These are phyloP conservation scores for Boletus coccyginus DNA, from an alignment of 768 basidiomycete species.

Conservation along the genomic window DNA sequence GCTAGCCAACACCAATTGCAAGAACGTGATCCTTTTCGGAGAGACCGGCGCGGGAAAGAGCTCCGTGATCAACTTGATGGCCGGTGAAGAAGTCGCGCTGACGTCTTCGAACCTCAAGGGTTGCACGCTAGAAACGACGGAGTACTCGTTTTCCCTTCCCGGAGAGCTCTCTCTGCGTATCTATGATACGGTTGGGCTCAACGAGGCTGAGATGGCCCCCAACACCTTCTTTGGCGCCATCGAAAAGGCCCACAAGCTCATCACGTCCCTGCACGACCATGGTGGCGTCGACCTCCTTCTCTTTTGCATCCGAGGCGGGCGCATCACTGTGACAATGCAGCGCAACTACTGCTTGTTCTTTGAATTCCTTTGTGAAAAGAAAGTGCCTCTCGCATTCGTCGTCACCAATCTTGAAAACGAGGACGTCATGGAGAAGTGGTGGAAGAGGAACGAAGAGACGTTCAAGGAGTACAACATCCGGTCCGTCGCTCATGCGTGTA, in stretches of 20 bases:
- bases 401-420: slow-evolving; percentile 10
- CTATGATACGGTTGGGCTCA: slow-evolving; percentile 10
- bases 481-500: slow-evolving; percentile 8
- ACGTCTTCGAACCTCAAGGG: not conserved
- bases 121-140: not conserved
- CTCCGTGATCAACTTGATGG: slow-evolving; percentile 11
- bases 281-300: slow-evolving; percentile 17
- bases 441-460: slow-evolving; percentile 2
- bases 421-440: slow-evolving; percentile 12
- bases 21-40: slow-evolving; percentile 9
- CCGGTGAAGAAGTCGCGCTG: not conserved
- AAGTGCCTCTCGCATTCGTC: slow-evolving; percentile 12
- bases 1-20: not conserved
- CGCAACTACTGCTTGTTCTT: slow-evolving; percentile 12
- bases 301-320: slow-evolving; percentile 7
- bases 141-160: not conserved
- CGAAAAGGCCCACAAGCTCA: slow-evolving; percentile 8
- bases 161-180: not conserved
- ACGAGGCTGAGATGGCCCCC: slow-evolving; percentile 6
- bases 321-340: slow-evolving; percentile 7
- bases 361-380: slow-evolving; percentile 9
- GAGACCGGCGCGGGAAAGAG: slow-evolving; percentile 9
- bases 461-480: not conserved
- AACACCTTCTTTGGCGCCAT: slow-evolving; percentile 4
- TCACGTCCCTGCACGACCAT: not conserved